Percentiles rank a stretch among this genome's conserved stretches.
Evolutionary conservation across 805 yeast genomes (phyloP).

Genomic region (Ogataea haglerorum): DNA sequence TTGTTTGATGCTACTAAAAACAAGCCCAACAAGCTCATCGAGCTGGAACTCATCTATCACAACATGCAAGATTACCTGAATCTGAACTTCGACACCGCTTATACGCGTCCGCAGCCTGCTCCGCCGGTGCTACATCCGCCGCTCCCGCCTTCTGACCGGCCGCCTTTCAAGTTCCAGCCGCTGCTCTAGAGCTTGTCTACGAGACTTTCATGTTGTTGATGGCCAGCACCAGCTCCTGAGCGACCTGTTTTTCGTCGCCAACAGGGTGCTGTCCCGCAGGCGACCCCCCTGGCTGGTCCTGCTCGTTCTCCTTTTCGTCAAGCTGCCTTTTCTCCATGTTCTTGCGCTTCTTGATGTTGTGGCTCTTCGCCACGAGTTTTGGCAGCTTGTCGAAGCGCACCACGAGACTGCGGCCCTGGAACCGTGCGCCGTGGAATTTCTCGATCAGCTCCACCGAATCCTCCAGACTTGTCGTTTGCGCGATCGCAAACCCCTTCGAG

Average conservation of each 20-base stretch:
- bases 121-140: slow-evolving; percentile 8
- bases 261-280: not conserved
- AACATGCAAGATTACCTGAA: slow-evolving; percentile 29
- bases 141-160: slow-evolving; percentile 13
- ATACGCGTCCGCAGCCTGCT: slow-evolving; percentile 10
- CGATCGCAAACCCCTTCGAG: slow-evolving; percentile 64
- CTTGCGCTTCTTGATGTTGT: slow-evolving; percentile 21
- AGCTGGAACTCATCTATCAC: slow-evolving; percentile 37
- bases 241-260: slow-evolving; percentile 26
- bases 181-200: slow-evolving; percentile 17
- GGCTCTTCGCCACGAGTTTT: slow-evolving; percentile 31
- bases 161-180: slow-evolving; percentile 30
- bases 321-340: slow-evolving; percentile 13
- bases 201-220: slow-evolving; percentile 18
- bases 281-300: not conserved
- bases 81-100: slow-evolving; percentile 25
- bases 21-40: slow-evolving; percentile 32
- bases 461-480: slow-evolving; percentile 43
- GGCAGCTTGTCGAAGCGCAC: slow-evolving; percentile 60
- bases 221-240: slow-evolving; percentile 25
- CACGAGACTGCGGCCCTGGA: slow-evolving; percentile 57
- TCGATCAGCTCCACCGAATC: slow-evolving; percentile 50
- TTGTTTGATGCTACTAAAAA: slow-evolving; percentile 32
- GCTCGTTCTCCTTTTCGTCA: slow-evolving; percentile 9
- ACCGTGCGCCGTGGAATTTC: slow-evolving; percentile 47